Conservation (phyloP, 2,329 filamentous ascomycete species). For the Daldinia eschscholtzii region DNA sequence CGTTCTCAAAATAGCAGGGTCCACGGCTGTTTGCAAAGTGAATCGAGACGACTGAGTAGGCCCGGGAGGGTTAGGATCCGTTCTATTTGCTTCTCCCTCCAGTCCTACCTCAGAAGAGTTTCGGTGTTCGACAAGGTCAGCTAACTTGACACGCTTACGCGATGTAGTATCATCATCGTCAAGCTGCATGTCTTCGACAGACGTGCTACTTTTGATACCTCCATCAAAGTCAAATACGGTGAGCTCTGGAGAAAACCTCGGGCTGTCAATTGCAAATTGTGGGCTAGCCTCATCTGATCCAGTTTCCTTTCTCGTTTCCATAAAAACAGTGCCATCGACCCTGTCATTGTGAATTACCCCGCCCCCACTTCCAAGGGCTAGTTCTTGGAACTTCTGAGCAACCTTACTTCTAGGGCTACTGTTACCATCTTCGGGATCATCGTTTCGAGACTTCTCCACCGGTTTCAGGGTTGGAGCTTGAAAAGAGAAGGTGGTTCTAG, state of each 20-base stretch:
- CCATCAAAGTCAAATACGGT: conserved; percentile 51
- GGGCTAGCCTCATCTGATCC: conserved; percentile 34
- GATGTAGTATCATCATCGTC: conserved; percentile 50
- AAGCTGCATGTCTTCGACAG: conserved; percentile 47
- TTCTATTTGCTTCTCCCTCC: conserved; percentile 33
- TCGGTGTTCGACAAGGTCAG: conserved; percentile 45
- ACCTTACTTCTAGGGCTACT: conserved; percentile 67
- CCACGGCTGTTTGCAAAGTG: conserved; percentile 43
- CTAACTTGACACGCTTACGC: conserved; percentile 57
- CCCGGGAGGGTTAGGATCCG: conserved; percentile 33
- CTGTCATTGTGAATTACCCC: conserved; percentile 54
- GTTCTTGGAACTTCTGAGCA: conserved; percentile 65
- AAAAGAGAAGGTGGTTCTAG: conserved; percentile 60
- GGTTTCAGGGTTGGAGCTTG: conserved; percentile 51
- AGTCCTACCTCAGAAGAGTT: conserved; percentile 18
- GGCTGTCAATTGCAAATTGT: conserved; percentile 17
- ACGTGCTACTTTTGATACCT: conserved; percentile 28
- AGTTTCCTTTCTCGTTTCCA: conserved; percentile 22
- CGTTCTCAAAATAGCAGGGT: conserved; percentile 41
- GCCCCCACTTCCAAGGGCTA: conserved; percentile 62
- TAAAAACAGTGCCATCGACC: conserved; percentile 30
- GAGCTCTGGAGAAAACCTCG: conserved; percentile 41
- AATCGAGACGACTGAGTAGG: conserved; percentile 37
- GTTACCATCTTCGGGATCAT: conserved; percentile 59
- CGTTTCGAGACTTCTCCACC: conserved; percentile 41